Evolutionary conservation across 73 alveolate genomes (phyloP).

Genomic region (Strombidium stylifer): DNA sequence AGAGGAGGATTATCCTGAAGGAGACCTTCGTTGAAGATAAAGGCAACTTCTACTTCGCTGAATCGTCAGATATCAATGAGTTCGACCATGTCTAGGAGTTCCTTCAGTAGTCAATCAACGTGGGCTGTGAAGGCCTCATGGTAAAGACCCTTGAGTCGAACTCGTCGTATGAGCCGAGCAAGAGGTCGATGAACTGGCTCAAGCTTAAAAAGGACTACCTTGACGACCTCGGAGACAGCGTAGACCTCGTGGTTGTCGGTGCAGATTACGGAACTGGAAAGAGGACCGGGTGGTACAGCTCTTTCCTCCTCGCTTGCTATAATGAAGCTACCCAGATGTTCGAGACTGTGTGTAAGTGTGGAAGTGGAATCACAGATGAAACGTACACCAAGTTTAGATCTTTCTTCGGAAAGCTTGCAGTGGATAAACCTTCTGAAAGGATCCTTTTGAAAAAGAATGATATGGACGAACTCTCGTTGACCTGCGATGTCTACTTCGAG

Average conservation of each 20-base stretch:
- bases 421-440: conserved; percentile 72
- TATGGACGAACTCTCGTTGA: too few relatives aligned
- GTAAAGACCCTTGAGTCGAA: conserved; percentile 95
- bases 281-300: conserved; percentile 98
- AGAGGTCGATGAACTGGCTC: conserved; percentile 99
- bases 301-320: conserved; percentile 97
- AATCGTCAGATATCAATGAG: conserved; percentile 77
- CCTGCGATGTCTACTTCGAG: conserved; percentile 94
- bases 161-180: conserved; percentile 98
- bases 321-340: conserved; percentile 94
- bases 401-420: conserved; percentile 65
- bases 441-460: conserved; percentile 71
- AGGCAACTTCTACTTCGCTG: conserved; percentile 81
- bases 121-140: conserved; percentile 99
- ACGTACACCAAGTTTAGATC: conserved; percentile 67
- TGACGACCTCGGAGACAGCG: conserved; percentile 96
- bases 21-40: conserved; percentile 50
- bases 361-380: conserved; percentile 93
- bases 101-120: conserved; percentile 82
- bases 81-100: conserved; percentile 94
- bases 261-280: conserved; percentile 99
- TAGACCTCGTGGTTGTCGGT: conserved; percentile 99
- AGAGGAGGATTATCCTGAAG: conserved; percentile 72
- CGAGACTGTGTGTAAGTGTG: conserved; percentile 95
- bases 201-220: conserved; percentile 98